Base-by-base conservation (phyloP, 441 rosid species). In the Bruguiera hainesii region DNA sequence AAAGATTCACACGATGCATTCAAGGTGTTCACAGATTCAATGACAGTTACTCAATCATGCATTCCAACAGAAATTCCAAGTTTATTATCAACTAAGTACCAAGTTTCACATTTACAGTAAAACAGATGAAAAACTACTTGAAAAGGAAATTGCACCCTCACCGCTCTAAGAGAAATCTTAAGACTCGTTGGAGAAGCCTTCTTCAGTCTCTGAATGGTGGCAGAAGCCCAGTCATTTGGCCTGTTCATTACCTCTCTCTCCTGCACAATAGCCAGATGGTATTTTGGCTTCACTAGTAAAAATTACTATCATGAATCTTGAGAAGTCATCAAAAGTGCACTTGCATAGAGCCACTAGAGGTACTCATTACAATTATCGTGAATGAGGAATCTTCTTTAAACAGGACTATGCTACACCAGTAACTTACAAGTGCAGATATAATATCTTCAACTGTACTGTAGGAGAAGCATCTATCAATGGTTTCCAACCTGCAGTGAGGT, bases 181-280 rank as follows among this genome's bases (percentile, higher is more conserved):
- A 95, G 97, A 82, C 98, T 91, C 52, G 87, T 90, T 61, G 99
- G 98, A 59, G 96, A 95, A 76, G 91, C 95, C 76, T 76, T 82
- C 80, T 84, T 91, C 80, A 94, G 68, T 18, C 85, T 72, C 66
- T 72, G 65, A 73, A 88, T 79, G 5, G 87, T 76, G 59, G 82
- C 51, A 56, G 81, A 69, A 73, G 86, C 73, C 99, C 97, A 91
- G 65, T 71, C 84, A 75, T 90, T 91, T 48, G 48, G 56, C 76
- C 51, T 69, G 35, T 67, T 55, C 60, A 56, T 62, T 64, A 73
- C 74, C 77, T 91, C 98, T 52, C 69, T 81, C 83, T 89, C 98
- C 99, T 91, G 70, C 63, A 68, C 58, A 49, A 73, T 53, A 57
- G 29, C 64, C 66, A 55, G 29, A 33, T 46, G 55, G 57, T 68